Base-by-base conservation (phyloP, 2,329 filamentous ascomycete species). In the Sarocladium kiliense region DNA sequence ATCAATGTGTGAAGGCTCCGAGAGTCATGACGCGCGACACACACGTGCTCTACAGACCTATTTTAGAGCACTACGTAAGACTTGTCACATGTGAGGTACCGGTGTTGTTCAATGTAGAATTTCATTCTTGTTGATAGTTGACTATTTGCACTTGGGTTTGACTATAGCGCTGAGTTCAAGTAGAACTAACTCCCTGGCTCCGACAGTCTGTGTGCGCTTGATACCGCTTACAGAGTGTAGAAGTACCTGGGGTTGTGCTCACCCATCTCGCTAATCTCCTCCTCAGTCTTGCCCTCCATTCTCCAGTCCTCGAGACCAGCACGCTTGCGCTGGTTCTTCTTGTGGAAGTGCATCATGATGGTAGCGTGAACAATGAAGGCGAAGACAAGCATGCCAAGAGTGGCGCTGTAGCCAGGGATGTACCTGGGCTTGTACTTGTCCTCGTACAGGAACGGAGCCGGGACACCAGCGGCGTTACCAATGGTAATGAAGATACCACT, bases 381-480 rank as follows among this genome's bases (percentile, higher is more conserved):
- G 19, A 72, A 59, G 1, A 54, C 56, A 0, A 80, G 73, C 69
- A 81, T 74, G 0, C 74, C 72, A 59, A 82, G 71, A 0, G 76
- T 77, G 0, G 79, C 76, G 4, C 68, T 75, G 55, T 82, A 79
- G 0, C 80, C 80, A n/a, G 69, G 72, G 10, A 76, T 63, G 56
- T 75, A 83, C 0, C 70, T 66, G 0, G 79, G 78, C 0, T 68
- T 68, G 58, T 78, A 68, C 0, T 62, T 60, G 0, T 68, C 66
- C 2, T 71, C 69, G 57, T 80, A 82, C 0, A 81, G 66, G 64
- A 86, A 87, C 2, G 81, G 80, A 1, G 81, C 76, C 70, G 85
- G 82, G 10, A 57, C 55, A 51, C 55, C 55, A 32, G 55, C 55
- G 12, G 55, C 34, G 25, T 57, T 57, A 36, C 55, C 55, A 21